Evolutionary conservation across 495 filamentous ascomycete species (phyloP).

Genomic region (Aspergillus hancockii): DNA sequence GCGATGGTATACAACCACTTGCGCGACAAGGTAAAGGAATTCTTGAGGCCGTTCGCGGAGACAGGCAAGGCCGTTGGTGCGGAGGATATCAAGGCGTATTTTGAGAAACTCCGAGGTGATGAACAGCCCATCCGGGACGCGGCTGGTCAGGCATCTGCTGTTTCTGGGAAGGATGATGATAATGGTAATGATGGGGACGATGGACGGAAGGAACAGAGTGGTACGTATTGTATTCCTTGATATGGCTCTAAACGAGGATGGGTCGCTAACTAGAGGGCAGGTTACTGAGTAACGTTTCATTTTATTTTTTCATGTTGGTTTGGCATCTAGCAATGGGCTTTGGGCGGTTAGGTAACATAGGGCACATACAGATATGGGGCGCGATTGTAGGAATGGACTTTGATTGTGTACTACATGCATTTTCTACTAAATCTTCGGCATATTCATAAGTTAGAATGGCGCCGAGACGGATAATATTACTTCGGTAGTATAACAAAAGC

Average conservation of each 20-base stretch:
- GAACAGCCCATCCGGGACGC: constrained; percentile 57
- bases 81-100: constrained; percentile 94
- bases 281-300: constrained; percentile 19
- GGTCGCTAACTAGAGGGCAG: constrained; percentile 14
- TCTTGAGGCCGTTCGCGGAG: constrained; percentile 91
- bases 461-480: not conserved
- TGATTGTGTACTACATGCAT: not conserved
- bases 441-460: not conserved
- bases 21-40: constrained; percentile 89
- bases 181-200: constrained; percentile 25
- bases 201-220: constrained; percentile 39
- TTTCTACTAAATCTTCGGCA: not conserved
- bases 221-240: constrained; percentile 21
- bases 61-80: constrained; percentile 81
- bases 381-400: not conserved
- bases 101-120: constrained; percentile 90
- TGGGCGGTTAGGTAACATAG: not conserved
- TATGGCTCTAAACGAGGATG: not conserved
- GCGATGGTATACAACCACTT: constrained; percentile 97
- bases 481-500: not conserved
- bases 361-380: not conserved
- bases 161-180: constrained; percentile 14
- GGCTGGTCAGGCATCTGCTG: constrained; percentile 35
- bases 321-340: not conserved
- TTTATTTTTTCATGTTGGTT: not conserved